These are phyloP conservation scores for Penicillium sp. DNA, from an alignment of 2,329 filamentous ascomycete genomes.

Conservation along the genomic window DNA sequence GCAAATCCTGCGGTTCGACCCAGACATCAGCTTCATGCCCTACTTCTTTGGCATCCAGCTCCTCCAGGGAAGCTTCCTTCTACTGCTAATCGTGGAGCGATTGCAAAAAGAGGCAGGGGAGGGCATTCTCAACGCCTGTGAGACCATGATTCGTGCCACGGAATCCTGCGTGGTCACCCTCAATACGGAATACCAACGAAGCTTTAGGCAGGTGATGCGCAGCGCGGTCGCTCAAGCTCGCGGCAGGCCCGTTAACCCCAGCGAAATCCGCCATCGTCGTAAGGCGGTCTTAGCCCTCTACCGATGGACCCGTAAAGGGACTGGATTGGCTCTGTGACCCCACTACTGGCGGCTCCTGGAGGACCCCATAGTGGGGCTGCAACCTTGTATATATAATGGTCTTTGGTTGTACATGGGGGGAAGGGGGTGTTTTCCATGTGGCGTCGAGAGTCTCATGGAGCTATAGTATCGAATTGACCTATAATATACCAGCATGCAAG, in stretches of 20 bases:
- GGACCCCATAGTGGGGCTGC: background rate
- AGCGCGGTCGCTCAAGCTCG: conserved; percentile 84
- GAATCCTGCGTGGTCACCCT: conserved; percentile 91
- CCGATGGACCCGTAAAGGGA: conserved; percentile 88
- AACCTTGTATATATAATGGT: background rate
- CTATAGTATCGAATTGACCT: background rate
- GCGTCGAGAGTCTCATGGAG: background rate
- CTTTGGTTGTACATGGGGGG: background rate
- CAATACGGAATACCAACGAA: conserved; percentile 92
- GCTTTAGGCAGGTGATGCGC: conserved; percentile 94
- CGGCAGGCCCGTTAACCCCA: conserved; percentile 79
- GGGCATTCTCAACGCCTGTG: conserved; percentile 82
- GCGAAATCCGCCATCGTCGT: conserved; percentile 79
- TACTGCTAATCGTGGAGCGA: conserved; percentile 87
- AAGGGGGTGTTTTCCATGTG: background rate
- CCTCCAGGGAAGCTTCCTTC: conserved; percentile 82
- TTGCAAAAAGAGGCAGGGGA: conserved; percentile 81
- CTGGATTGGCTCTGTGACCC: conserved; percentile 65
- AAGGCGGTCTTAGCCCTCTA: conserved; percentile 83
- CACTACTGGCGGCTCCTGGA: background rate
- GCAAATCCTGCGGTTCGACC: conserved; percentile 85
- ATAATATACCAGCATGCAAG: background rate
- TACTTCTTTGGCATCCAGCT: conserved; percentile 96
- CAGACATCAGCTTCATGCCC: conserved; percentile 91
- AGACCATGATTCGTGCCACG: conserved; percentile 87